These are phyloP conservation scores for Hygrocybe punicea DNA, from an alignment of 768 basidiomycete species.

Conservation along the genomic window DNA sequence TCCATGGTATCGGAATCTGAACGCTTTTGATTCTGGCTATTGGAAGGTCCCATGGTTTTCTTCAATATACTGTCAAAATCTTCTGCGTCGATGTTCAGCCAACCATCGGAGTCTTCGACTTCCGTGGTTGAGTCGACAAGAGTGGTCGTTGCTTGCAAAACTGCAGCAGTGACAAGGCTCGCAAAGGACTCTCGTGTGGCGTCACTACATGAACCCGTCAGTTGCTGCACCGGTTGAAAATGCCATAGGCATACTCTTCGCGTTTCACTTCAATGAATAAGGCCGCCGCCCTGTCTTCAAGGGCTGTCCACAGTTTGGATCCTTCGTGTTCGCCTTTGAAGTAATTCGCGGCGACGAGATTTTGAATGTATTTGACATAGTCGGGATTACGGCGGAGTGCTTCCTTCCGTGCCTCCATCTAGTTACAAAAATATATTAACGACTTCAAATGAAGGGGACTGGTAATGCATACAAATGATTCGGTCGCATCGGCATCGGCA, in stretches of 20 bases:
- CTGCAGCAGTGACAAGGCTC: conserved; percentile 60
- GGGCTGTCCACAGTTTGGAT: conserved; percentile 67
- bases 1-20: conserved; percentile 46
- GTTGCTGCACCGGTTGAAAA: background rate
- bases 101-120: conserved; percentile 74
- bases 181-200: conserved; percentile 74
- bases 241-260: conserved; percentile 53
- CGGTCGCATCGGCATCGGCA: conserved; percentile 34
- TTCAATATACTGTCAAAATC: conserved; percentile 74
- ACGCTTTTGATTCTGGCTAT: background rate
- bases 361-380: conserved; percentile 68
- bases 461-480: conserved; percentile 46
- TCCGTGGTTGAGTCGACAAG: conserved; percentile 24
- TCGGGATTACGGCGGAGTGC: conserved; percentile 62
- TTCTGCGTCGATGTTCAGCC: conserved; percentile 78
- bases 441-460: conserved; percentile 1
- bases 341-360: conserved; percentile 62
- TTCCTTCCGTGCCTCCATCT: conserved; percentile 68
- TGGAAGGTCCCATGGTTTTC: conserved; percentile 34
- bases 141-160: conserved; percentile 42
- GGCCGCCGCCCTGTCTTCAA: conserved; percentile 67
- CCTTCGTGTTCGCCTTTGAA: conserved; percentile 78
- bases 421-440: background rate
- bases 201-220: conserved; percentile 38
- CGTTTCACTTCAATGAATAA: conserved; percentile 61